A percentile compares a stretch with the other conserved stretches of the same genome.
These are phyloP conservation scores for Fonticula alba DNA, from an alignment of 78 protist genomes.

Conservation along the genomic window DNA sequence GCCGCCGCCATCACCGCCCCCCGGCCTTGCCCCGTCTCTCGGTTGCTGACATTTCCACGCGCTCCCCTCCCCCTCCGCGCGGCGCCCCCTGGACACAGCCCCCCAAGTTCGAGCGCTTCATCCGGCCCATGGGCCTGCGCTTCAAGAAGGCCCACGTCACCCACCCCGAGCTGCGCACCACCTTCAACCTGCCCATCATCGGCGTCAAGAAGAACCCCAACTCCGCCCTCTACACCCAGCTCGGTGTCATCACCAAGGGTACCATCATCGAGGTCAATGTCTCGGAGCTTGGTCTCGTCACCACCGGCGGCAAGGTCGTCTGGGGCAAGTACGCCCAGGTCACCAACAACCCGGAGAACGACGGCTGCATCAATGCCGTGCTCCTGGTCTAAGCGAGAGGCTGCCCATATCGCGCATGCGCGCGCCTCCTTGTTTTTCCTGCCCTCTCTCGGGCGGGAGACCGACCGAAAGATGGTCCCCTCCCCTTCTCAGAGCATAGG, in stretches of 20 bases:
- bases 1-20: no score
- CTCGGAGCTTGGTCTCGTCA: conserved; percentile 91
- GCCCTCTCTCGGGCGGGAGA: no score
- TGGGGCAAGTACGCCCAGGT: conserved; percentile 97
- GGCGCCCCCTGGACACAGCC: no score
- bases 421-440: no score
- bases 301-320: conserved; percentile 92
- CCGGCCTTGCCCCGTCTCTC: no score
- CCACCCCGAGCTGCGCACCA: conserved; percentile 85
- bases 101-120: conserved; percentile 95
- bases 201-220: conserved; percentile 94
- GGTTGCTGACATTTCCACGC: no score
- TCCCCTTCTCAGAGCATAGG: no score
- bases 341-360: conserved; percentile 97
- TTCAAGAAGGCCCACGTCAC: conserved; percentile 91
- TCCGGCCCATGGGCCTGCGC: conserved; percentile 90
- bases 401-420: no score
- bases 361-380: conserved; percentile 96
- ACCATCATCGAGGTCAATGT: conserved; percentile 94
- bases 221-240: conserved; percentile 70
- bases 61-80: no score
- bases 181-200: conserved; percentile 80
- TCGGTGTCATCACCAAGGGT: conserved; percentile 99
- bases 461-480: no score
- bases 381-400: conserved; percentile 73